These are phyloP conservation scores for Saturnispora dispora DNA, from an alignment of 805 yeast species.

Conservation along the genomic window DNA sequence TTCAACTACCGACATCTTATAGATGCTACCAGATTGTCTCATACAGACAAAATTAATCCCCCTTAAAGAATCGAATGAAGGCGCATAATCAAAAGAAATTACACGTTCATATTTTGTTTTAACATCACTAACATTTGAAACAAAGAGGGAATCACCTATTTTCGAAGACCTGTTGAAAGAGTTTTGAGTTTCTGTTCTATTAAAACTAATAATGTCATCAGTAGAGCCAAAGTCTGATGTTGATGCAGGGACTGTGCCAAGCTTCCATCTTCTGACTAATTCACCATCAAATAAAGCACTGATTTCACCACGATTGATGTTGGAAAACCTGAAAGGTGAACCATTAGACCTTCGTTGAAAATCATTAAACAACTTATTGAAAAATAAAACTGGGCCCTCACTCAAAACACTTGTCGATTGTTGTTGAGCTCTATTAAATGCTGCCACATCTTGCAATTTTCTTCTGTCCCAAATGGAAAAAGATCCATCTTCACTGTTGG, in stretches of 20 bases:
- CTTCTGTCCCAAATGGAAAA: slow-evolving; percentile 77
- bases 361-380: slow-evolving; percentile 54
- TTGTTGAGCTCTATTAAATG: slow-evolving; percentile 3
- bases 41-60: slow-evolving; percentile 70
- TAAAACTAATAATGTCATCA: slow-evolving; percentile 14
- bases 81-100: slow-evolving; percentile 77
- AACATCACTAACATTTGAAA: slow-evolving; percentile 65
- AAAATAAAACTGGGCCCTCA: slow-evolving; percentile 48
- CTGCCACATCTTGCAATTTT: slow-evolving; percentile 31
- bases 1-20: slow-evolving; percentile 66
- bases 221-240: slow-evolving; percentile 19
- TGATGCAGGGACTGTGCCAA: slow-evolving; percentile 45
- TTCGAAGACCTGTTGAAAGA: slow-evolving; percentile 9
- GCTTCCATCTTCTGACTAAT: slow-evolving; percentile 69
- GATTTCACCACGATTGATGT: slow-evolving; percentile 59
- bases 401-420: slow-evolving; percentile 20
- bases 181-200: slow-evolving; percentile 15
- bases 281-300: slow-evolving; percentile 75
- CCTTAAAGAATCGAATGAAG: slow-evolving; percentile 38
- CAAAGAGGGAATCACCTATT: slow-evolving; percentile 53
- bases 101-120: slow-evolving; percentile 74
- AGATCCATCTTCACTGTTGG: slow-evolving; percentile 77
- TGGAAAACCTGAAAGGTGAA: slow-evolving; percentile 63
- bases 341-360: slow-evolving; percentile 47
- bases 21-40: slow-evolving; percentile 85